phyloP scores from a whole-genome alignment of 78 protist species.

The Dictyostelium firmibasis region DNA sequence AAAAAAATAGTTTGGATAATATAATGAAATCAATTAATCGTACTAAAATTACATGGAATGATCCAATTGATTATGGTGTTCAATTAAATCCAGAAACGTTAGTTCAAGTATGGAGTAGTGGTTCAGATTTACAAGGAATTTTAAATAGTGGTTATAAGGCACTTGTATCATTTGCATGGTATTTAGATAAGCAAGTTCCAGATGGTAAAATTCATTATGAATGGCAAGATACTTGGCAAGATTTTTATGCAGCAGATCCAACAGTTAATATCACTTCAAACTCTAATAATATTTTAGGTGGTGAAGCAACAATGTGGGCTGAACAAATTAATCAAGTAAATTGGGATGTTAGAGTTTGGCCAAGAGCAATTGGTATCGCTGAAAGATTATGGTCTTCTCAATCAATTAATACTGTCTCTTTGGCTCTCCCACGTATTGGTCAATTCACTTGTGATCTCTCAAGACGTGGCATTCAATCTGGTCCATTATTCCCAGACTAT shows the following conservation, averaged over 20 bases:
- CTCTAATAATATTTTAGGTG: conserved; percentile 6
- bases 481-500: conserved; percentile 59
- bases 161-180: conserved; percentile 22
- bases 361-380: conserved; percentile 52
- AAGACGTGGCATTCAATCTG: conserved; percentile 51
- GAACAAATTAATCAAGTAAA: conserved; percentile 40
- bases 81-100: background rate
- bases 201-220: conserved; percentile 45
- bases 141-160: conserved; percentile 31
- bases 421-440: conserved; percentile 39
- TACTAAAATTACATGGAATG: conserved; percentile 72
- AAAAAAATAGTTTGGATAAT: background rate
- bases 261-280: background rate
- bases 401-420: background rate
- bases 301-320: conserved; percentile 57
- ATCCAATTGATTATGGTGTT: conserved; percentile 31
- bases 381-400: conserved; percentile 57
- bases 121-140: background rate
- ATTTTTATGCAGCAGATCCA: conserved; percentile 60
- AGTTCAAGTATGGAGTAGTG: conserved; percentile 51
- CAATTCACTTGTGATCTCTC: conserved; percentile 18
- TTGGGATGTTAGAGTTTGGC: conserved; percentile 74
- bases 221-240: conserved; percentile 84
- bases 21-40: conserved; percentile 18
- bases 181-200: conserved; percentile 53